Evolutionary conservation across 257 asterid species (phyloP).

Genomic region (Ligustrum vulgare): DNA sequence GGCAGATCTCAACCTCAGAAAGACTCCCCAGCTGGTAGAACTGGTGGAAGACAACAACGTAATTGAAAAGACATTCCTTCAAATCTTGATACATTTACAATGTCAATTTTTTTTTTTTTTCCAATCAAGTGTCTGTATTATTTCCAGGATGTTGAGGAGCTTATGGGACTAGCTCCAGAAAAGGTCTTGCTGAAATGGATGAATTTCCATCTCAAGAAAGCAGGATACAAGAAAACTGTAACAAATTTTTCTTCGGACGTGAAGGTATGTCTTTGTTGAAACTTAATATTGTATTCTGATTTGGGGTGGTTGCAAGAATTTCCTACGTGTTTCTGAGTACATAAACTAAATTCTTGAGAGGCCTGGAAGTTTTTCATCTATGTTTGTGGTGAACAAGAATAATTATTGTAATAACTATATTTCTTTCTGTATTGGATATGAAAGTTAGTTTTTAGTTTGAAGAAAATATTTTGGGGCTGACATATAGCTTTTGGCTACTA

Average conservation of each 20-base stretch:
- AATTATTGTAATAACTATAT: background rate
- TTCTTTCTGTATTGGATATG: background rate
- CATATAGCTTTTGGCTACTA: background rate
- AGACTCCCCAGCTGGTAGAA: slow-evolving; percentile 98
- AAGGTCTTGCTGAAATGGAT: slow-evolving; percentile 88
- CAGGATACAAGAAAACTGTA: slow-evolving; percentile 80
- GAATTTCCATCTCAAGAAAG: slow-evolving; percentile 97
- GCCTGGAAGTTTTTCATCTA: background rate
- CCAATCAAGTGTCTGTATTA: slow-evolving; percentile 33
- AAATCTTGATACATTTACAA: slow-evolving; percentile 16
- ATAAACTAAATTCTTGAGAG: background rate
- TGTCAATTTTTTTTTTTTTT: slow-evolving; percentile 8
- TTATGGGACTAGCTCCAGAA: slow-evolving; percentile 95
- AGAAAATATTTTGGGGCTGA: slow-evolving; percentile 9
- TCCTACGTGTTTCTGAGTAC: background rate
- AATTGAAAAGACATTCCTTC: slow-evolving; percentile 25
- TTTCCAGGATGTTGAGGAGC: slow-evolving; percentile 94
- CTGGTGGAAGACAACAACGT: slow-evolving; percentile 92
- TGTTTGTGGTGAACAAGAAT: background rate
- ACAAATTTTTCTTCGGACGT: slow-evolving; percentile 87
- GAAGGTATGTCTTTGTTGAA: slow-evolving; percentile 52
- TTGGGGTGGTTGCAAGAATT: background rate
- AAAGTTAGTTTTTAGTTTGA: slow-evolving; percentile 12
- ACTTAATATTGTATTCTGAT: background rate
- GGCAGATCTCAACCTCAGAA: slow-evolving; percentile 97